A percentile compares a stretch with the other conserved stretches of the same genome.
phyloP scores from a whole-genome alignment of 2,329 filamentous ascomycete genomes.

The Paecilomyces sp. region DNA sequence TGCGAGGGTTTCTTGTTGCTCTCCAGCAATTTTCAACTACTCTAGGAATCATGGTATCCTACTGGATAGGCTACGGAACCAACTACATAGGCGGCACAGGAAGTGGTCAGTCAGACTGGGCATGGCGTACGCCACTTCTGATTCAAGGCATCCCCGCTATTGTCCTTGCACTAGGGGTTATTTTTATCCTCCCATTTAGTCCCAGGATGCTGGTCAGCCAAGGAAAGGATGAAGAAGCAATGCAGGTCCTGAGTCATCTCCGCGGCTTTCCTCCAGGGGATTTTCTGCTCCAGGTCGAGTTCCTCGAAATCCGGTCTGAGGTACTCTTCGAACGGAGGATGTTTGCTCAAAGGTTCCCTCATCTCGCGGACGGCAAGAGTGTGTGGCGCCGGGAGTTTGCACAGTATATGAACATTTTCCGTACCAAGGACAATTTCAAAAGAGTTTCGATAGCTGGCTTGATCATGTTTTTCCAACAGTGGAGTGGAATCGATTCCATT shows the following conservation, averaged over 20 bases:
- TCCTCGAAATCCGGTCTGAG: constrained; percentile 69
- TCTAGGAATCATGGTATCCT: constrained; percentile 28
- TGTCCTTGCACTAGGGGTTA: constrained; percentile 27
- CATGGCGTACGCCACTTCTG: constrained; percentile 41
- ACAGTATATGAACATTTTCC: constrained; percentile 31
- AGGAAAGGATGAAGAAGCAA: constrained; percentile 38
- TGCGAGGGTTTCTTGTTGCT: constrained; percentile 25
- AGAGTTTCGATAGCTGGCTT: constrained; percentile 45
- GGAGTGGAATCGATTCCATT: constrained; percentile 39
- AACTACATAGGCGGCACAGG: constrained; percentile 31
- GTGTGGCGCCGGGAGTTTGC: too few species aligned
- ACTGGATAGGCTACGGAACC: constrained; percentile 33
- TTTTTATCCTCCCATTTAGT: constrained; percentile 46
- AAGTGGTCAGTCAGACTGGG: constrained; percentile 26
- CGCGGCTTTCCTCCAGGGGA: too few species aligned
- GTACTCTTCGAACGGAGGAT: constrained; percentile 66
- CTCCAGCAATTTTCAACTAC: constrained; percentile 28
- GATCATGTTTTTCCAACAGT: constrained; percentile 12
- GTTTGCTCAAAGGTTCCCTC: constrained; percentile 57
- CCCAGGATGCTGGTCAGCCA: constrained; percentile 47
- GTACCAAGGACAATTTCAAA: constrained; percentile 53
- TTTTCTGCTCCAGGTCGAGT: constrained; percentile 54
- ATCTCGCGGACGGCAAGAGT: constrained; percentile 40
- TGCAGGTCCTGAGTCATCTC: neutral
- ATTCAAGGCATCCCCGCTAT: constrained; percentile 37